These are phyloP conservation scores for Saccharomyces pastorianus DNA, from an alignment of 1,139 yeast species.

Conservation along the genomic window DNA sequence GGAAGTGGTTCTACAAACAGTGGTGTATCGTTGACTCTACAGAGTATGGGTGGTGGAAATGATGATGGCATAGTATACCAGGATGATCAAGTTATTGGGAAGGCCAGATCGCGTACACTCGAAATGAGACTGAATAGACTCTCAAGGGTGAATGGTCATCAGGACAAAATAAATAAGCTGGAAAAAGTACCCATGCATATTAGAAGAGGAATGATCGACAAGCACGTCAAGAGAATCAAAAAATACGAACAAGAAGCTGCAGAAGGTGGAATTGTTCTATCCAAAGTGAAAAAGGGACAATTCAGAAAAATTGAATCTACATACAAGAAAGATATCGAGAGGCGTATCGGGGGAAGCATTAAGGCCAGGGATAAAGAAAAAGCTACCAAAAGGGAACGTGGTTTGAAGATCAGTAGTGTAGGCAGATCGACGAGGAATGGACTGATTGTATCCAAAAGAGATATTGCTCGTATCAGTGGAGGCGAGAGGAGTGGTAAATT, in stretches of 20 bases:
- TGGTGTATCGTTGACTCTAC: conserved; percentile 71
- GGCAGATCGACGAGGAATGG: conserved; percentile 83
- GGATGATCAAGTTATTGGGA: conserved; percentile 72
- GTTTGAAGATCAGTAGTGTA: conserved; percentile 66
- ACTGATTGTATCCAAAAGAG: conserved; percentile 60
- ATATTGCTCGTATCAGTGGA: conserved; percentile 47
- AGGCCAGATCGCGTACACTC: conserved; percentile 65
- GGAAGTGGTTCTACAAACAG: conserved; percentile 38
- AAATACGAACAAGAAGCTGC: conserved; percentile 68
- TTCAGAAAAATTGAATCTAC: conserved; percentile 49
- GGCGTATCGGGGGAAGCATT: conserved; percentile 47
- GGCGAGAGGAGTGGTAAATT: conserved; percentile 5
- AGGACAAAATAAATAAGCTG: conserved; percentile 34
- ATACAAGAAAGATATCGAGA: conserved; percentile 39
- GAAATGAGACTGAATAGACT: conserved; percentile 55
- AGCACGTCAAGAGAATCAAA: conserved; percentile 44
- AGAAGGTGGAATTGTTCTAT: conserved; percentile 79
- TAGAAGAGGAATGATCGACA: conserved; percentile 72
- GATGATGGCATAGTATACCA: conserved; percentile 15
- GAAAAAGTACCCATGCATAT: conserved; percentile 85
- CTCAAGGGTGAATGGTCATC: conserved; percentile 44
- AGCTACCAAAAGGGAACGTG: conserved; percentile 53
- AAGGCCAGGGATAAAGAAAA: conserved; percentile 27
- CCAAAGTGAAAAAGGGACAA: conserved; percentile 57
- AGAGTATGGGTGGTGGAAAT: conserved; percentile 36